These are phyloP conservation scores for Aegilops tauschii DNA, from an alignment of 176 grass and related monocot genomes.

Conservation along the genomic window DNA sequence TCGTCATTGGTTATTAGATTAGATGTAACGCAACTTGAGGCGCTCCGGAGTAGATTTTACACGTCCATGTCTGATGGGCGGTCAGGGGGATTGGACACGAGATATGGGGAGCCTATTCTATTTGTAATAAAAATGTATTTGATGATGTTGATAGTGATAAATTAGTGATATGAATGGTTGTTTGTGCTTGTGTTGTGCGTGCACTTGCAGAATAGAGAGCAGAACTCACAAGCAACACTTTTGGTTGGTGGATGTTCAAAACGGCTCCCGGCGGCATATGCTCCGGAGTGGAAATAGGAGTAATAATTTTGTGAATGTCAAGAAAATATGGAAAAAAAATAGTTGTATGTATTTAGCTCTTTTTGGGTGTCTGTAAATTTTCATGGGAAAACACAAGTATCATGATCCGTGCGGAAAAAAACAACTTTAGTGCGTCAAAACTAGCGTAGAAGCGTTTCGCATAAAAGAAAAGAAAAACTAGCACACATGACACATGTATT, in stretches of 20 bases:
- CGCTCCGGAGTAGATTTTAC: not conserved
- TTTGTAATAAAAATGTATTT: no score
- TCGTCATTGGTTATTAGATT: not conserved
- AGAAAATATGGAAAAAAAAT: not conserved
- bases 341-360: not conserved
- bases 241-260: not conserved
- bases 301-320: not conserved
- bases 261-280: not conserved
- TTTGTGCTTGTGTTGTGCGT: not conserved
- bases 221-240: not conserved
- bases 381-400: not conserved
- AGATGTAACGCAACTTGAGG: not conserved
- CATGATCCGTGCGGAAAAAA: not conserved
- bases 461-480: no score
- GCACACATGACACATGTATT: no score
- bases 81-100: not conserved
- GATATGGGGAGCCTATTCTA: not conserved
- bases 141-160: not conserved
- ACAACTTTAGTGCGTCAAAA: not conserved
- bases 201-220: not conserved
- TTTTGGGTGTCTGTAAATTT: not conserved
- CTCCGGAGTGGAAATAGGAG: not conserved
- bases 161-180: not conserved
- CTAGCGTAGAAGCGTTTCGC: not conserved
- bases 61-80: not conserved